Conservation (phyloP, 2,329 filamentous ascomycete species). For the Phyllosticta ampelicida region DNA sequence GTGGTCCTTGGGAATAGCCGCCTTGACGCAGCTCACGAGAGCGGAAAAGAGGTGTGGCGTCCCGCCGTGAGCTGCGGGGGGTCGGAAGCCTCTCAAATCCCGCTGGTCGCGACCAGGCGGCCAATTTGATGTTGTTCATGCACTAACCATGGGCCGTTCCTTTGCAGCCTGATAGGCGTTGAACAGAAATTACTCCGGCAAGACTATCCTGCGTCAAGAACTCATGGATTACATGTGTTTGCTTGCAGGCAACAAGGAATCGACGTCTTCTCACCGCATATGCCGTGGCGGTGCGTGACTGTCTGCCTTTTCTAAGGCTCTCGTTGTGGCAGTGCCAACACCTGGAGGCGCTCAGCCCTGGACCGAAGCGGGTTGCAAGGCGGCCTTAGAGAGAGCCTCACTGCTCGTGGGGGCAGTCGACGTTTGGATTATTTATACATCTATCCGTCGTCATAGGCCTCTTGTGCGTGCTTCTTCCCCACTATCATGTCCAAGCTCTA, state of each 20-base stretch:
- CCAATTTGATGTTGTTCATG: not conserved
- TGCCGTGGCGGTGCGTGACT: not conserved
- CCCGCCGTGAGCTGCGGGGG: constrained; percentile 4
- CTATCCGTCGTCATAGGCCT: not conserved
- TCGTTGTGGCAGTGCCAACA: not conserved
- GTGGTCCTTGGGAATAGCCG: not conserved
- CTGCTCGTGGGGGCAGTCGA: not conserved
- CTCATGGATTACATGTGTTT: not conserved
- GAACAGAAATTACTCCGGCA: not conserved
- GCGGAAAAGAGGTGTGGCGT: not conserved
- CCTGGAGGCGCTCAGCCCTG: not conserved
- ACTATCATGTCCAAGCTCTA: not conserved
- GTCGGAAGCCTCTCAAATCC: not conserved
- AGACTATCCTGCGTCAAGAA: not conserved
- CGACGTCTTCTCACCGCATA: not conserved
- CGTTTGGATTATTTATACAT: not conserved
- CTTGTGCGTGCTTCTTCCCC: not conserved
- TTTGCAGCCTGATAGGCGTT: not conserved
- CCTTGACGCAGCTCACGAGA: not conserved
- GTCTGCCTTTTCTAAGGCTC: not conserved
- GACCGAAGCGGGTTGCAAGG: not conserved
- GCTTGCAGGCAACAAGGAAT: not conserved
- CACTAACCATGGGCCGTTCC: not conserved
- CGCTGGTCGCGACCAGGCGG: not conserved
- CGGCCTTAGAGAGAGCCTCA: not conserved